These are phyloP conservation scores for Ambrosia artemisiifolia DNA, from an alignment of 129 eudicot genomes.

Conservation along the genomic window DNA sequence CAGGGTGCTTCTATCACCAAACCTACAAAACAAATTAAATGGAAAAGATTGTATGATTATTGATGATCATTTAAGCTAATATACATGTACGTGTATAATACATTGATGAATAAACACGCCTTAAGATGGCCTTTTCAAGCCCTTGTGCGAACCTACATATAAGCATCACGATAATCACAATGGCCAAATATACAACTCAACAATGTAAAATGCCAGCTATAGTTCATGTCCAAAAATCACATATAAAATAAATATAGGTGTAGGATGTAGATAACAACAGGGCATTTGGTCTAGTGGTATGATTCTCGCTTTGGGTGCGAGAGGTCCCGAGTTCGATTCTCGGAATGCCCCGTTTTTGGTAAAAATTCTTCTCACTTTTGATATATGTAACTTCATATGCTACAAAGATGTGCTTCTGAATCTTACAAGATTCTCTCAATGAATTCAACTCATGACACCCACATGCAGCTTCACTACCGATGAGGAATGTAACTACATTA, in stretches of 20 bases:
- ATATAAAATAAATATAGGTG: background rate
- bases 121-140: too few relatives aligned
- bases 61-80: too few relatives aligned
- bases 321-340: conserved; percentile 99
- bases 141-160: too few relatives aligned
- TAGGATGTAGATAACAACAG: background rate
- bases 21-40: background rate
- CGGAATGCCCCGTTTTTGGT: conserved; percentile 82
- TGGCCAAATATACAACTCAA: background rate
- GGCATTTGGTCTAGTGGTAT: conserved; percentile 98
- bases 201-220: background rate
- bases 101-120: too few relatives aligned
- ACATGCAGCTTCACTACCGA: too few relatives aligned
- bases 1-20: conserved; percentile 4
- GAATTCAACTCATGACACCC: too few relatives aligned
- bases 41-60: background rate
- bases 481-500: too few relatives aligned
- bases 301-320: conserved; percentile 99
- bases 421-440: background rate
- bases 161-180: background rate
- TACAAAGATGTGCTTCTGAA: too few relatives aligned
- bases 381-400: background rate
- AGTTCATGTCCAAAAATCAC: background rate
- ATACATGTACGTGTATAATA: too few relatives aligned
- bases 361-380: background rate